Conservation (phyloP, 2,329 filamentous ascomycete genomes). For the Phoma sp. region DNA sequence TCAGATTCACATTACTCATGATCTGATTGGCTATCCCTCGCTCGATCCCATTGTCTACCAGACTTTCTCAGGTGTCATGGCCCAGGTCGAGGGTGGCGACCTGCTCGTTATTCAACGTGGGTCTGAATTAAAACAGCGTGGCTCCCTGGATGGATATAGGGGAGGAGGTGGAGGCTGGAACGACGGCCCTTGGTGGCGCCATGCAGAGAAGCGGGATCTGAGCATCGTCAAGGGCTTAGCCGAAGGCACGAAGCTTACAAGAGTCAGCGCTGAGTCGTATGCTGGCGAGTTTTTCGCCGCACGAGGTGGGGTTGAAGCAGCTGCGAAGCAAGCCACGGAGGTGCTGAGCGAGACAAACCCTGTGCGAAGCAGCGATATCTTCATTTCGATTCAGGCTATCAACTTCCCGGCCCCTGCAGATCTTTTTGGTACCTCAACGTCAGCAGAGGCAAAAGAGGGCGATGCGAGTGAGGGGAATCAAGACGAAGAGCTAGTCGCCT, state of each 20-base stretch:
- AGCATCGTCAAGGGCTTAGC: slow-evolving; percentile 79
- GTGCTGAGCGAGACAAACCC: slow-evolving; percentile 83
- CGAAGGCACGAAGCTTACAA: slow-evolving; percentile 89
- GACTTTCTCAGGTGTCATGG: slow-evolving; percentile 94
- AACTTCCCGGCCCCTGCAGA: slow-evolving; percentile 66
- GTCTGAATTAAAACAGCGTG: slow-evolving; percentile 77
- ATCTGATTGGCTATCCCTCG: slow-evolving; percentile 90
- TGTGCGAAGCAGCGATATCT: slow-evolving; percentile 90
- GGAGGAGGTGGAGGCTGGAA: slow-evolving; percentile 75
- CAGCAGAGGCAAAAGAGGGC: slow-evolving; percentile 62
- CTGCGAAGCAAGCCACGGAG: slow-evolving; percentile 79
- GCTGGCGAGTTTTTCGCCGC: slow-evolving; percentile 81
- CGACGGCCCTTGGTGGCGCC: slow-evolving; percentile 96
- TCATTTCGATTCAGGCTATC: slow-evolving; percentile 92
- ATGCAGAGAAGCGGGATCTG: slow-evolving; percentile 72
- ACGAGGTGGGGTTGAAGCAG: slow-evolving; percentile 78
- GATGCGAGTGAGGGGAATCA: slow-evolving; percentile 63
- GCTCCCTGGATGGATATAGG: slow-evolving; percentile 64
- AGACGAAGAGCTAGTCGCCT: slow-evolving; percentile 68
- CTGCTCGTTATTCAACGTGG: slow-evolving; percentile 93
- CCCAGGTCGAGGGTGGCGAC: slow-evolving; percentile 97
- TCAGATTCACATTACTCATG: slow-evolving; percentile 96
- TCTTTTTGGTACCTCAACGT: slow-evolving; percentile 66
- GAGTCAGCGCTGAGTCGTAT: slow-evolving; percentile 87
- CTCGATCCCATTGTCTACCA: slow-evolving; percentile 90